These are phyloP conservation scores for Ambrosiella cleistominuta DNA, from an alignment of 2,329 filamentous ascomycete genomes.

Conservation along the genomic window DNA sequence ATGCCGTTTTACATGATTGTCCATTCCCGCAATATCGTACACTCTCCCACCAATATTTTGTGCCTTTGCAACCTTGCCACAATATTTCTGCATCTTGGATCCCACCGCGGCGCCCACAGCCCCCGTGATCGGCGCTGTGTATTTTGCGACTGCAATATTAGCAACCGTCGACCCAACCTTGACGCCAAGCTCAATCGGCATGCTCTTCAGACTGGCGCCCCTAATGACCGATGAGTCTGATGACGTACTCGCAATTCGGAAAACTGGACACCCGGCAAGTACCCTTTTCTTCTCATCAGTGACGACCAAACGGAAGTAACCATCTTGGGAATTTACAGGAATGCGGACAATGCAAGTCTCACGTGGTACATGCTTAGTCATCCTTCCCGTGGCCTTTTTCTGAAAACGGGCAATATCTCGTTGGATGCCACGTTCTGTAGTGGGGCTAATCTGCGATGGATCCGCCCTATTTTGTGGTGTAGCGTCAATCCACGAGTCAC, in stretches of 20 bases:
- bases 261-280: slow-evolving; percentile 48
- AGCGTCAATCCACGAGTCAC: slow-evolving; percentile 47
- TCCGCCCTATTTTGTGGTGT: slow-evolving; percentile 36
- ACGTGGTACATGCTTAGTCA: slow-evolving; percentile 32
- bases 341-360: slow-evolving; percentile 50
- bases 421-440: slow-evolving; percentile 49
- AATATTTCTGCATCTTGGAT: slow-evolving; percentile 14
- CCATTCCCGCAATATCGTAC: slow-evolving; percentile 19
- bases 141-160: slow-evolving; percentile 6
- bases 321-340: slow-evolving; percentile 43
- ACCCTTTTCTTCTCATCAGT: slow-evolving; percentile 36
- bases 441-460: slow-evolving; percentile 30
- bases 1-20: slow-evolving; percentile 17
- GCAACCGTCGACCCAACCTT: slow-evolving; percentile 36
- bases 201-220: slow-evolving; percentile 44
- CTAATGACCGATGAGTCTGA: slow-evolving; percentile 41
- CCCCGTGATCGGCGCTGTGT: slow-evolving; percentile 17
- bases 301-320: slow-evolving; percentile 51
- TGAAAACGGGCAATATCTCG: slow-evolving; percentile 47
- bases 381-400: slow-evolving; percentile 33
- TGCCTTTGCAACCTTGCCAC: slow-evolving; percentile 18
- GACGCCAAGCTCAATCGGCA: slow-evolving; percentile 49
- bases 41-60: slow-evolving; percentile 16
- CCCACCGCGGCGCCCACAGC: slow-evolving; percentile 29
- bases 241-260: slow-evolving; percentile 50